Percentiles rank a stretch among this genome's conserved stretches.
These are phyloP conservation scores for Eucalyptus sp. DNA, from an alignment of 345 rosid genomes.

Conservation along the genomic window DNA sequence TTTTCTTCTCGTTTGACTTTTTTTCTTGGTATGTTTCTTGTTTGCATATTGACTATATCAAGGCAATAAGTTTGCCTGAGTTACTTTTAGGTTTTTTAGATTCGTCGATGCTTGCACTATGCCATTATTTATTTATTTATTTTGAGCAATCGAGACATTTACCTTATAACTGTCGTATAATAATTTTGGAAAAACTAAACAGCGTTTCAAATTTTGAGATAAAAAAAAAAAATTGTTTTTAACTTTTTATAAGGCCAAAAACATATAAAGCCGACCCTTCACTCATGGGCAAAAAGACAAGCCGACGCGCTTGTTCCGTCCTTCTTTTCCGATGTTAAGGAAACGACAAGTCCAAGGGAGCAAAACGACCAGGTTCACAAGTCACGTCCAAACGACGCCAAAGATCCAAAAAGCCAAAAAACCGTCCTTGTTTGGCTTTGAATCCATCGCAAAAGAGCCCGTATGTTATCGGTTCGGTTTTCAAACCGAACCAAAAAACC, in stretches of 20 bases:
- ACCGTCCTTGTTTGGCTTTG: neutral
- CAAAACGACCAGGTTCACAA: neutral
- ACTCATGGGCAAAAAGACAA: neutral
- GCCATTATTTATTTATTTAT: neutral
- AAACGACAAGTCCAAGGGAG: neutral
- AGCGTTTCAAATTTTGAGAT: neutral
- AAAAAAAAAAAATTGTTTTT: neutral
- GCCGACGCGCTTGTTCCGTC: neutral
- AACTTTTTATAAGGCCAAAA: neutral
- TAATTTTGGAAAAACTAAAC: neutral
- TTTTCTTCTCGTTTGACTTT: neutral
- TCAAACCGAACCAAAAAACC: too few relatives aligned
- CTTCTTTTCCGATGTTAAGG: accelerated
- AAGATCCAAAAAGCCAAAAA: neutral
- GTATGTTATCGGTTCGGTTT: too few relatives aligned
- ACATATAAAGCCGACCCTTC: neutral
- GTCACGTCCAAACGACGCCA: neutral
- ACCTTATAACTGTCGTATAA: neutral
- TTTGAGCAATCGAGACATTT: neutral
- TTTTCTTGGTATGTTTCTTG: neutral
- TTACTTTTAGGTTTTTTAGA: neutral
- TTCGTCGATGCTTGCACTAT: neutral
- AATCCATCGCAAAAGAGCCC: neutral
- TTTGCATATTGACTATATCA: neutral
- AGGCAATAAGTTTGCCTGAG: neutral